Conservation (phyloP, 257 asterid genomes). For the Rehmannia glutinosa region DNA sequence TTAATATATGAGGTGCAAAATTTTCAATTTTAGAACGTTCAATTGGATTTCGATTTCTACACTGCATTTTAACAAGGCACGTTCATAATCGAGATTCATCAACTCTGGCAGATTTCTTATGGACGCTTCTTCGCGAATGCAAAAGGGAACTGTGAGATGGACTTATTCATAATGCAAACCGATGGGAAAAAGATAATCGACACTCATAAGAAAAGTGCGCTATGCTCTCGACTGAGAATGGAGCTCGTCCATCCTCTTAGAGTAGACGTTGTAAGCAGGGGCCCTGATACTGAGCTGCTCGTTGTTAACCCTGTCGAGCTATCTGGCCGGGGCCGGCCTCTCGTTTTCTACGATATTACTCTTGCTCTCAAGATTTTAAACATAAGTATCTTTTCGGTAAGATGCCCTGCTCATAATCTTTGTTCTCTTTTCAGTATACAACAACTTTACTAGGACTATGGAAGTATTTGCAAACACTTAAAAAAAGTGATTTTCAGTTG, state of each 20-base stretch:
- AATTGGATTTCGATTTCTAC: background rate
- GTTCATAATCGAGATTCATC: background rate
- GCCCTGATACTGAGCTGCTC: constrained; percentile 70
- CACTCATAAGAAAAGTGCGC: constrained; percentile 31
- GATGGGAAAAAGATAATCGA: constrained; percentile 60
- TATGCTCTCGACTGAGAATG: constrained; percentile 50
- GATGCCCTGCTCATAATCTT: background rate
- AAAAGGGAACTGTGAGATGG: constrained; percentile 50
- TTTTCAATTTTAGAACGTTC: background rate
- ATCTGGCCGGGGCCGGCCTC: constrained; percentile 80
- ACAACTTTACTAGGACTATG: too few relatives aligned
- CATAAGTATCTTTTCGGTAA: constrained; percentile 61
- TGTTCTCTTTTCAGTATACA: background rate
- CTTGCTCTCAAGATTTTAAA: constrained; percentile 54
- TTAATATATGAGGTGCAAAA: too few relatives aligned
- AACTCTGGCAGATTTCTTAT: constrained; percentile 40
- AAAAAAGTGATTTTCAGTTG: too few relatives aligned
- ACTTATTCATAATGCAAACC: constrained; percentile 56
- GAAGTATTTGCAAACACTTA: too few relatives aligned
- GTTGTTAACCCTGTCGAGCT: constrained; percentile 79
- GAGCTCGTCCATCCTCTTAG: constrained; percentile 58
- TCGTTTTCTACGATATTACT: constrained; percentile 72
- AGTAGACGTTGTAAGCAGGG: constrained; percentile 53
- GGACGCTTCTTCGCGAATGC: constrained; percentile 53
- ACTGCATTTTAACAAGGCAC: background rate